Conservation (phyloP, 163 green algal genomes). For the Volvox carteri region DNA sequence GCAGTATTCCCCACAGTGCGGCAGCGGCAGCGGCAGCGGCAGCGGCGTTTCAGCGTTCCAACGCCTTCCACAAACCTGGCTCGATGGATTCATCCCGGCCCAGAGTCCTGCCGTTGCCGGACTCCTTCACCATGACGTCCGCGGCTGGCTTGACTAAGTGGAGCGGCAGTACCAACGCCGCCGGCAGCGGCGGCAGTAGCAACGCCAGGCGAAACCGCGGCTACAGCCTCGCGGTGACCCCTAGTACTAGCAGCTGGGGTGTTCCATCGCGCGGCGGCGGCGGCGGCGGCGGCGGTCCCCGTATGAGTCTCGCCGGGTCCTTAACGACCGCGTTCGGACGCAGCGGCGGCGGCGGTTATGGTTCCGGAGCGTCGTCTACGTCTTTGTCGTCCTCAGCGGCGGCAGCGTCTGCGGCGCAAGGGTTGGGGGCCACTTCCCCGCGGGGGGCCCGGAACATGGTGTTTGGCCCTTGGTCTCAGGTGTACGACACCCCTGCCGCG, state of each 20-base stretch:
- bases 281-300: too few species aligned
- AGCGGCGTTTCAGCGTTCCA: background rate
- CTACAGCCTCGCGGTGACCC: background rate
- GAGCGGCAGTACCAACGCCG: background rate
- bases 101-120: background rate
- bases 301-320: background rate
- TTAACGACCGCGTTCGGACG: background rate
- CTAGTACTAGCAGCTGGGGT: background rate
- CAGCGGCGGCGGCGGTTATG: background rate
- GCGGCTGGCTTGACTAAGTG: too few species aligned
- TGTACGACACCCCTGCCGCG: conserved; percentile 4
- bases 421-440: too few species aligned
- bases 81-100: background rate
- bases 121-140: background rate
- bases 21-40: too few species aligned
- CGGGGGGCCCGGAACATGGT: too few species aligned
- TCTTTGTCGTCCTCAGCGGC: background rate
- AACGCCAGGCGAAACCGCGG: background rate
- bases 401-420: background rate
- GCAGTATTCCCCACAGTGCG: too few species aligned
- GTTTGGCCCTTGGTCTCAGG: background rate
- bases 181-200: background rate
- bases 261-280: background rate
- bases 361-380: background rate
- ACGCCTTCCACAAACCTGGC: background rate